Evolutionary conservation across 2,329 filamentous ascomycete species (phyloP), one percentile per base, ranked within the genome.

Genomic region (Fusarium proliferatum): DNA sequence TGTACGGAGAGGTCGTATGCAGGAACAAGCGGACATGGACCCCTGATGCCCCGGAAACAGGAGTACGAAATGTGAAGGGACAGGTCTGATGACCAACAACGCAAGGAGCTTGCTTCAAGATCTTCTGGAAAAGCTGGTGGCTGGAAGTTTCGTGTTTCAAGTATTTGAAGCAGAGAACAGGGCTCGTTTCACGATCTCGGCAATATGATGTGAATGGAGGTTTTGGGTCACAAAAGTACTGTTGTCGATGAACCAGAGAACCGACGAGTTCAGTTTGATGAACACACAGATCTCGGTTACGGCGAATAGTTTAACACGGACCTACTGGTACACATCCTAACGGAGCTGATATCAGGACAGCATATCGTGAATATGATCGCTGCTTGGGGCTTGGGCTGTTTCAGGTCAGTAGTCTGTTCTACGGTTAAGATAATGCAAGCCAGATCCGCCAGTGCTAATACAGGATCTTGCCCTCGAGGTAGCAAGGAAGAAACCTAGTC

Each of bases 91-190:
- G 41, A 64, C 41, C 45, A 51, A 65, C 45, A 63, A 43, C 49
- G 36, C 62, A 69, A 65, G 56, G 53, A 64, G 59, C 62, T 46
- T 61, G 71, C 73, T 61, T 76, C 72, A 72, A 69, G 45, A 71
- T 72, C 62, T 79, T 80, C 76, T 76, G 77, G 75, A 77, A 77
- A 56, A 73, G 66, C 63, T 66, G 68, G 67, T 69, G 56, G 69
- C 71, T 72, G 58, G 67, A 55, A 42, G 45, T 66, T 33, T 57
- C 53, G 30, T 45, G 74, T 78, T 79, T 80, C 78, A 77, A 63
- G 74, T 75, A 68, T 61, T 64, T 59, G 70, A 73, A 67, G 64
- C 61, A 61, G 56, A 68, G 69, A 55, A 69, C 48, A 71, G 64
- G 62, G 64, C 61, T 69, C 67, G 38, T 64, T 66, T 60, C 61